These are phyloP conservation scores for Euryodendron excelsum DNA, from an alignment of 148 eudicot species.

Conservation along the genomic window DNA sequence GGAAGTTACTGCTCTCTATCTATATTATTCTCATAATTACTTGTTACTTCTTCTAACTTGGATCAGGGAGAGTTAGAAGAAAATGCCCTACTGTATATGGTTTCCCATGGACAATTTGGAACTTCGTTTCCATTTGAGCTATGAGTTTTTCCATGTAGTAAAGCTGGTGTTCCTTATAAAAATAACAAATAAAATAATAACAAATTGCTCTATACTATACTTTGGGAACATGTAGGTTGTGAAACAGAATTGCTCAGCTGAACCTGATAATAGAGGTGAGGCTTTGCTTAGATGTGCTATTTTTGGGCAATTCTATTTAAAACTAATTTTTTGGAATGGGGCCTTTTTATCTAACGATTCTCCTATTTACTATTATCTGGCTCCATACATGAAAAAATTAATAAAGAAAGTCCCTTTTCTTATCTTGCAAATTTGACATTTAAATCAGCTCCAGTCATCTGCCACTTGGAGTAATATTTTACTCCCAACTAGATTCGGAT, in stretches of 20 bases:
- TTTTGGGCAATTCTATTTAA: not conserved
- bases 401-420: not conserved
- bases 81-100: not conserved
- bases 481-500: not conserved
- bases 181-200: not conserved
- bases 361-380: not conserved
- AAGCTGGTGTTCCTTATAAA: not conserved
- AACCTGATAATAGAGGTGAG: not conserved
- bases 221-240: not conserved
- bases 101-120: not conserved
- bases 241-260: not conserved
- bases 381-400: not conserved
- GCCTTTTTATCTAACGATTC: not conserved
- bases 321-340: not conserved
- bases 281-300: not conserved
- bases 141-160: not conserved
- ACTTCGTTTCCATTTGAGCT: not conserved
- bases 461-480: not conserved
- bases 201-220: not conserved
- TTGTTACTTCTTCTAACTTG: not conserved
- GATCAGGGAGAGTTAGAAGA: not conserved
- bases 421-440: not conserved
- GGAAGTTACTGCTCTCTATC: not conserved
- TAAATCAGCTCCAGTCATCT: not conserved
- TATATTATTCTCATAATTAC: not conserved